These are phyloP conservation scores for Fragaria iinumae DNA, from an alignment of 306 rosid species.

Conservation along the genomic window DNA sequence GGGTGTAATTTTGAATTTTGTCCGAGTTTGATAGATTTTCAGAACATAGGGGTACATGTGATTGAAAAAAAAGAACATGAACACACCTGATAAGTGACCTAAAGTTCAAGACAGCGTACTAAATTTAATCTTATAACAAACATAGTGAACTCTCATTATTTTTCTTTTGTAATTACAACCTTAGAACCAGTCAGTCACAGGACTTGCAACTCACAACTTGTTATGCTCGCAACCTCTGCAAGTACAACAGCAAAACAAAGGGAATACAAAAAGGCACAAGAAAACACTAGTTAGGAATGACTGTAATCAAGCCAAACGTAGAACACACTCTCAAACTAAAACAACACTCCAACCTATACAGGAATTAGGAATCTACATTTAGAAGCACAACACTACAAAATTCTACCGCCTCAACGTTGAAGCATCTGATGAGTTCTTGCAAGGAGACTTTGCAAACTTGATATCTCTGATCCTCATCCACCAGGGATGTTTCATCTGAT, in stretches of 20 bases:
- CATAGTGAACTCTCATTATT: conserved; percentile 21
- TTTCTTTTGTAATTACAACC: conserved; percentile 24
- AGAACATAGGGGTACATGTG: too few relatives aligned
- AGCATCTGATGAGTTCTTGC: conserved; percentile 26
- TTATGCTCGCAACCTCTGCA: conserved; percentile 13
- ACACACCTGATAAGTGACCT: too few relatives aligned
- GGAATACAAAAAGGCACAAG: conserved; percentile 7
- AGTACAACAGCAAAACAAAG: conserved; percentile 23
- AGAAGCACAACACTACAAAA: conserved; percentile 7
- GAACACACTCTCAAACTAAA: conserved; percentile 47
- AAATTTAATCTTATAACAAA: not conserved
- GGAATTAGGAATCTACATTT: conserved; percentile 22
- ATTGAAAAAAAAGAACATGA: too few relatives aligned
- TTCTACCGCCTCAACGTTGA: conserved; percentile 19
- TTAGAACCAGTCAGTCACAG: conserved; percentile 28
- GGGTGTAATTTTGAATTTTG: too few relatives aligned
- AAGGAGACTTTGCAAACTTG: conserved; percentile 34
- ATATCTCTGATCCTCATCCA: conserved; percentile 28
- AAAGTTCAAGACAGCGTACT: too few relatives aligned
- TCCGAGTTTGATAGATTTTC: too few relatives aligned
- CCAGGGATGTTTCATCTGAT: conserved; percentile 26
- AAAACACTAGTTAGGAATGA: conserved; percentile 24
- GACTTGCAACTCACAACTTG: conserved; percentile 17
- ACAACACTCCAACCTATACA: conserved; percentile 47
- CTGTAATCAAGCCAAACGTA: conserved; percentile 44